These are phyloP conservation scores for Durusdinium trenchii DNA, from an alignment of 73 alveolate genomes.

Conservation along the genomic window DNA sequence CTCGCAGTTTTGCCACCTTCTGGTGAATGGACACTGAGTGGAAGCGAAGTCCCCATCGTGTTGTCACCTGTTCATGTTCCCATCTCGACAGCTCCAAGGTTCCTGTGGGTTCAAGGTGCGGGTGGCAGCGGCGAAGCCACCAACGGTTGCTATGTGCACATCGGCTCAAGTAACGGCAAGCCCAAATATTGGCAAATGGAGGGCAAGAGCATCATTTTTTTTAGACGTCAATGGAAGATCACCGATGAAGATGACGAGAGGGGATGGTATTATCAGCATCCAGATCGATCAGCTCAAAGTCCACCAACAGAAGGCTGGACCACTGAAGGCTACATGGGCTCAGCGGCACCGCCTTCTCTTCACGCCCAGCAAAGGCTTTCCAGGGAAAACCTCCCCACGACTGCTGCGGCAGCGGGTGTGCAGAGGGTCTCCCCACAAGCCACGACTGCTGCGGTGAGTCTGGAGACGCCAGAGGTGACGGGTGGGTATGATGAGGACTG, in stretches of 20 bases:
- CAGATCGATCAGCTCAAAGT: not conserved
- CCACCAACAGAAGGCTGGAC: conserved; percentile 12
- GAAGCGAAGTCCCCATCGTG: not conserved
- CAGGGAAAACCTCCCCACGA: too few relatives aligned
- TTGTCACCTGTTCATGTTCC: not conserved
- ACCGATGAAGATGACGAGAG: not conserved
- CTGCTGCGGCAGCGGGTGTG: not conserved
- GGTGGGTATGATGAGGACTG: conserved; percentile 52
- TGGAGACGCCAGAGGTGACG: not conserved
- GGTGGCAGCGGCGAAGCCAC: not conserved
- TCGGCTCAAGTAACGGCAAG: not conserved
- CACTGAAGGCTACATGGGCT: not conserved
- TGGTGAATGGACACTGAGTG: not conserved
- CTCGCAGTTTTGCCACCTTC: not conserved
- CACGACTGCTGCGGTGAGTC: not conserved
- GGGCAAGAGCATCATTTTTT: not conserved
- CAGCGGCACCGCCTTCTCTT: not conserved
- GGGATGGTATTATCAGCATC: not conserved
- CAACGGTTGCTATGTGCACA: conserved; percentile 21
- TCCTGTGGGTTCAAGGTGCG: conserved; percentile 23
- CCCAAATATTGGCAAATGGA: not conserved
- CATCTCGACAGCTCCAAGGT: not conserved
- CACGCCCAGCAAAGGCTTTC: not conserved
- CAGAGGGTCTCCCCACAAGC: not conserved
- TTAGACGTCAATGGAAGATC: not conserved